Percentiles rank a stretch among this genome's conserved stretches.
Evolutionary conservation across 768 basidiomycete genomes (phyloP).

Genomic region (Pleurotus djamor): DNA sequence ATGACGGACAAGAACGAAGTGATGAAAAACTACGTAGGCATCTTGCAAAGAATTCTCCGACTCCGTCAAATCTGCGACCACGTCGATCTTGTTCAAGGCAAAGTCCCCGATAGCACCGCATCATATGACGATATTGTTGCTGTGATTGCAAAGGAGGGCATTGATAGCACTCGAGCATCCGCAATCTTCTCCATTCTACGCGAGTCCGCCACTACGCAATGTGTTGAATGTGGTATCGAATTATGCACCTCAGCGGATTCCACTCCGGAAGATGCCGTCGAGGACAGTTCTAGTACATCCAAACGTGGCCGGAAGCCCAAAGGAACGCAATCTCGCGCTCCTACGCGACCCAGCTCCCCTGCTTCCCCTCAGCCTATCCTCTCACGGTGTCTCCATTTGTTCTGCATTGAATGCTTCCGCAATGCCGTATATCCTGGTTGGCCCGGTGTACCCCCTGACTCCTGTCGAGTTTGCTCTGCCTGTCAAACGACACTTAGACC

Average conservation of each 20-base stretch:
- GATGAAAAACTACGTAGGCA: conserved; percentile 98
- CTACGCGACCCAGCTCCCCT: conserved; percentile 77
- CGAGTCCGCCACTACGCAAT: conserved; percentile 86
- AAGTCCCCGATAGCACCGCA: conserved; percentile 47
- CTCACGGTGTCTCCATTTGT: conserved; percentile 93
- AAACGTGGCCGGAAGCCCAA: conserved; percentile 52
- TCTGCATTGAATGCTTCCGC: conserved; percentile 86
- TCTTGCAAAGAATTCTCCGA: conserved; percentile 93
- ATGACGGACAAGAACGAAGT: conserved; percentile 87
- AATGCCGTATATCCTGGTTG: conserved; percentile 75
- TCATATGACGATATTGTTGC: conserved; percentile 81
- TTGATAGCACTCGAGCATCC: conserved; percentile 70
- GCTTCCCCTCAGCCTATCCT: conserved; percentile 63
- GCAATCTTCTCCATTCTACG: conserved; percentile 85
- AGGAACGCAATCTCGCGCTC: conserved; percentile 53
- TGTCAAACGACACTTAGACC: conserved; percentile 71
- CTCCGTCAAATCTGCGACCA: conserved; percentile 98
- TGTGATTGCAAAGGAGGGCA: conserved; percentile 75
- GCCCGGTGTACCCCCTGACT: conserved; percentile 64
- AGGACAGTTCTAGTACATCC: conserved; percentile 42
- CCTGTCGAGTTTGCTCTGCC: conserved; percentile 66
- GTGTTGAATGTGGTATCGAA: conserved; percentile 84
- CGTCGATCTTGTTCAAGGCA: conserved; percentile 81
- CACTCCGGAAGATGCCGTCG: conserved; percentile 41
- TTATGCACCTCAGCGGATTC: conserved; percentile 55